These are phyloP conservation scores for Gigaspora rosea DNA, from an alignment of 192 early-diverging fungal genomes.

Conservation along the genomic window DNA sequence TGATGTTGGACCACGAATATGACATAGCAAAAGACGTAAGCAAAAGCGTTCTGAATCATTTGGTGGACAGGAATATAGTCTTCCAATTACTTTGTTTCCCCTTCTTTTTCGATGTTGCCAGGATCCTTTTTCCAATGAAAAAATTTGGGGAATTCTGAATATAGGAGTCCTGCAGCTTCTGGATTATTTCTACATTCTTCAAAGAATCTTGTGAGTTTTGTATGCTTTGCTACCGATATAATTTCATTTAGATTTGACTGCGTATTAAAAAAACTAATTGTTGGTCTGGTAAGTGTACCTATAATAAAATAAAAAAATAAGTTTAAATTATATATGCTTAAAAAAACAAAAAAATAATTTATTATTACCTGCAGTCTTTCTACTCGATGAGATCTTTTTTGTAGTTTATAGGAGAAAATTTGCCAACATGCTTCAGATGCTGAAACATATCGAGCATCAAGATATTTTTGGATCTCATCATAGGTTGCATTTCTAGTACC, in stretches of 20 bases:
- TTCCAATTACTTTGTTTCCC: background rate
- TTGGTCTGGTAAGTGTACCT: conserved; percentile 29
- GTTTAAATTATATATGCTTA: too few species aligned
- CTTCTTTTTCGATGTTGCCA: background rate
- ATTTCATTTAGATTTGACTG: background rate
- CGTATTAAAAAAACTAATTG: conserved; percentile 20
- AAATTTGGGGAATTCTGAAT: conserved; percentile 14
- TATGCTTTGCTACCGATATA: background rate
- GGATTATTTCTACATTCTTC: background rate
- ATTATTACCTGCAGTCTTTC: conserved; percentile 8
- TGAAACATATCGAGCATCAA: conserved; percentile 36
- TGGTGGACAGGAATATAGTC: conserved; percentile 8
- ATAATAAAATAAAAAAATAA: too few species aligned
- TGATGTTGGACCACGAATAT: conserved; percentile 25
- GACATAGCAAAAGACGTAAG: conserved; percentile 18
- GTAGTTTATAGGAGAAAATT: conserved; percentile 25
- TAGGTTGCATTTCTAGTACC: background rate
- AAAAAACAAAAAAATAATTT: too few species aligned
- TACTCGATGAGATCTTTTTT: conserved; percentile 32
- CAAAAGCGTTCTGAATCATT: conserved; percentile 32
- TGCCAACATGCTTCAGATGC: conserved; percentile 28
- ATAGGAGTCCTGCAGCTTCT: conserved; percentile 8
- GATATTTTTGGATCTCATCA: conserved; percentile 27
- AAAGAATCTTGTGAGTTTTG: conserved; percentile 27
- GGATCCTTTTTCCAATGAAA: background rate